Evolutionary conservation across 371 early-diverging fungal genomes (phyloP), one percentile per base, ranked within the genome.

Genomic region (Mucor sp.): DNA sequence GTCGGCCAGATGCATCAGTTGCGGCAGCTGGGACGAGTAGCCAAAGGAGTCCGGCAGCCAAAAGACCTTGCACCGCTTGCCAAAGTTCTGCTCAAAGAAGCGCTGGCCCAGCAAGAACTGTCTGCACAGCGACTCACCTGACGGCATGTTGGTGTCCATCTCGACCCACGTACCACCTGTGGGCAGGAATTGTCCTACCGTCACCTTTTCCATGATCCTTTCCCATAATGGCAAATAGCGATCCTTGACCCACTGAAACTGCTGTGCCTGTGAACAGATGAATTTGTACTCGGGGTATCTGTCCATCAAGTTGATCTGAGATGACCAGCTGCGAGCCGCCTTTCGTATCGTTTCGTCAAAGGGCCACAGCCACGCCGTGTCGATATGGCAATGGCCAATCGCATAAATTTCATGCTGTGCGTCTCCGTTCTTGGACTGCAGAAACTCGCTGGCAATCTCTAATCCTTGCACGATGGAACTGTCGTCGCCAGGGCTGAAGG

Each of bases 161-260:
- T 99, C 99, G 12, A 97, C 91, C 98, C 98, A 99, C 17, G 97
- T 95, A 7, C 92, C 94, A 37, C 98, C 98, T 60, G 95, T 90
- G 17, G 95, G 95, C 39, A 94, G 78, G 74, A 98, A 97, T 72
- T 91, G 87, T 0, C 92, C 94, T 1, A 69, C 62, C 61, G 86
- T 81, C 60, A 80, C 80, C 59, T 89, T 89, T 32, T 83, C 84
- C 67, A 88, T 77, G 19, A 98, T 84, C 53, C 87, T 84, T 59
- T 88, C 78, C 68, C 96, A 96, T 33, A 98, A 76, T 8, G 76
- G 70, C 4, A 94, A 94, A 75, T 98, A 96, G 9, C 85, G 72
- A 41, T 86, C 76, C 50, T 90, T 85, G 9, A 95, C 83, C 97
- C 97, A 98, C 70, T 94, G 93, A 68, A 90, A 93, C 71, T 97